Percentiles rank a stretch among this genome's conserved stretches.
These are phyloP conservation scores for Borealophlyctis nickersoniae DNA, from an alignment of 192 early-diverging fungal species.

Conservation along the genomic window DNA sequence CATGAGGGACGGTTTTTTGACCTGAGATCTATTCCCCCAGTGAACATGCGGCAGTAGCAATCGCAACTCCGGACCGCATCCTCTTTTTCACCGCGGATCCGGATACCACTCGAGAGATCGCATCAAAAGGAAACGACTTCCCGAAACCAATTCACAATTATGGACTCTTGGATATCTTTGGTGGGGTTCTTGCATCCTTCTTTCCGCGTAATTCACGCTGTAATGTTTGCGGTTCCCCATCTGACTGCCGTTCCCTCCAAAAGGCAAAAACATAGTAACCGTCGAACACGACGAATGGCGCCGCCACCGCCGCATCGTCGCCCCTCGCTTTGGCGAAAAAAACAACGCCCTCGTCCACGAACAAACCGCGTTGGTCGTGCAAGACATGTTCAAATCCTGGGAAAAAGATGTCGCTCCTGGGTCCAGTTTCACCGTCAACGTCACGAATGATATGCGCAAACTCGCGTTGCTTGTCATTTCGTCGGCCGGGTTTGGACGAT, in stretches of 20 bases:
- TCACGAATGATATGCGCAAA: slow-evolving; percentile 22
- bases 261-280: slow-evolving; percentile 30
- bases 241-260: not conserved
- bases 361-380: slow-evolving; percentile 1
- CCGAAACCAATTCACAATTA: slow-evolving; percentile 26
- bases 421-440: slow-evolving; percentile 7
- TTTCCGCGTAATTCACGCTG: not conserved
- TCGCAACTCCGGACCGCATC: not conserved
- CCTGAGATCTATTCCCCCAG: not conserved
- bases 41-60: not conserved
- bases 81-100: slow-evolving; percentile 9
- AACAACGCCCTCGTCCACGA: slow-evolving; percentile 27
- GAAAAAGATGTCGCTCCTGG: not conserved
- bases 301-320: slow-evolving; percentile 28
- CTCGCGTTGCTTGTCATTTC: slow-evolving; percentile 30
- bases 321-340: slow-evolving; percentile 26
- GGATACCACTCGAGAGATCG: not conserved
- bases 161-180: slow-evolving; percentile 19
- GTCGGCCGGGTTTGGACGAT: slow-evolving; percentile 26
- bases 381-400: slow-evolving; percentile 28
- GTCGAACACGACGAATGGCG: slow-evolving; percentile 30
- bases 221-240: not conserved
- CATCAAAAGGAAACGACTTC: slow-evolving; percentile 16
- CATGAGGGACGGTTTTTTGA: not conserved
- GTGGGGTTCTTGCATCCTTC: slow-evolving; percentile 1